These are phyloP conservation scores for Eucalyptus caleyi DNA, from an alignment of 345 rosid genomes.

Conservation along the genomic window DNA sequence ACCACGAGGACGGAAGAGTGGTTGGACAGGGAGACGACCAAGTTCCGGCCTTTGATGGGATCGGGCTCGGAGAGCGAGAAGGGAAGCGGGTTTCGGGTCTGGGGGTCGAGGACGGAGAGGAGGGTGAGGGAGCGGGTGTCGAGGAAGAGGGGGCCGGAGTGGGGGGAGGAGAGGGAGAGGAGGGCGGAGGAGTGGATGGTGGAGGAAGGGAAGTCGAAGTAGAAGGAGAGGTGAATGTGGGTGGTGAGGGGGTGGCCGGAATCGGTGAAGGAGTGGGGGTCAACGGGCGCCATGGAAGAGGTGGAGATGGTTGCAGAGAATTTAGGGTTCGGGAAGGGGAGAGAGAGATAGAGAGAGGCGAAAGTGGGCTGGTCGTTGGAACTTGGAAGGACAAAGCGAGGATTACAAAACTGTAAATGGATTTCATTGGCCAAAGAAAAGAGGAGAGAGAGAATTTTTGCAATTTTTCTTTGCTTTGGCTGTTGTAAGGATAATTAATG, in stretches of 20 bases:
- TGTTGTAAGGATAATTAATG: no score
- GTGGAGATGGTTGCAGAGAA: neutral
- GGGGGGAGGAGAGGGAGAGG: conserved; percentile 41
- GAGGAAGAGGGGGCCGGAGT: conserved; percentile 39
- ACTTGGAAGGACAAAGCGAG: neutral
- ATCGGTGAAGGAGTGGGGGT: conserved; percentile 79
- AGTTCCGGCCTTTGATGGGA: no score
- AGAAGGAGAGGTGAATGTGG: conserved; percentile 53
- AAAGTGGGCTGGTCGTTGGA: neutral
- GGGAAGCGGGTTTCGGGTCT: neutral
- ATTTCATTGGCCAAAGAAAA: neutral
- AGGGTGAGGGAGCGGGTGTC: conserved; percentile 62
- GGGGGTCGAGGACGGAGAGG: conserved; percentile 26
- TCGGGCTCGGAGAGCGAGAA: rapidly evolving
- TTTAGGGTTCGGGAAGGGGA: neutral
- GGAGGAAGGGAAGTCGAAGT: conserved; percentile 64
- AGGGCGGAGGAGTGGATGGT: conserved; percentile 68
- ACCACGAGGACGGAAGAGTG: no score
- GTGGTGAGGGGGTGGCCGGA: conserved; percentile 55
- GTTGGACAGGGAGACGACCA: no score
- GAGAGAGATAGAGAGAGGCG: neutral
- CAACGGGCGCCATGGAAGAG: conserved; percentile 54
- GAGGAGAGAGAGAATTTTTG: no score
- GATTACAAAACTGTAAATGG: neutral
- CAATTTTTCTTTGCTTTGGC: no score